phyloP scores from a whole-genome alignment of 1,284 basidiomycete species.

The Agroathelia rolfsii region DNA sequence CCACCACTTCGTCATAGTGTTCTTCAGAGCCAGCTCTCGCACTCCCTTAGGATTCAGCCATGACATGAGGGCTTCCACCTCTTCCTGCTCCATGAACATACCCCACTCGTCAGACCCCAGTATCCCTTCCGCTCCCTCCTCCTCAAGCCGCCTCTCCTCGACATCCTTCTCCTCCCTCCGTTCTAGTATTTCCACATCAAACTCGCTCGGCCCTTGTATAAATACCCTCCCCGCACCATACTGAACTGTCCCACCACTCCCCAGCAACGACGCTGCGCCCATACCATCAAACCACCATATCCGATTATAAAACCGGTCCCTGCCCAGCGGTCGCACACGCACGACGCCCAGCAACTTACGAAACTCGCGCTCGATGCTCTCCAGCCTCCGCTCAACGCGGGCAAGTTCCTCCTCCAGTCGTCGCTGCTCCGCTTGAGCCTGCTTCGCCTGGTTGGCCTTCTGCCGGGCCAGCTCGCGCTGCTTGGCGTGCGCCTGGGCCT shows the following conservation, averaged over 20 bases:
- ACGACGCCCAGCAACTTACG: slow-evolving; percentile 76
- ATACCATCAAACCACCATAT: slow-evolving; percentile 99
- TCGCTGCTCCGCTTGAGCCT: slow-evolving; percentile 66
- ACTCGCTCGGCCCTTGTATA: slow-evolving; percentile 79
- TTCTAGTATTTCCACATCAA: slow-evolving; percentile 61
- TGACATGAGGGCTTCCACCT: slow-evolving; percentile 47
- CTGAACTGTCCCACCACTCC: slow-evolving; percentile 61
- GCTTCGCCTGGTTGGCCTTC: slow-evolving; percentile 63
- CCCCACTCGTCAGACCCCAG: slow-evolving; percentile 81
- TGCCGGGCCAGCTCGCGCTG: slow-evolving; percentile 66
- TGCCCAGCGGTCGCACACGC: slow-evolving; percentile 80
- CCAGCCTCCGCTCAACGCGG: slow-evolving; percentile 69
- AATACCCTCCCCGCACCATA: slow-evolving; percentile 88
- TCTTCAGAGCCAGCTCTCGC: slow-evolving; percentile 79
- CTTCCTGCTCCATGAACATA: slow-evolving; percentile 77
- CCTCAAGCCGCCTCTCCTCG: slow-evolving; percentile 50
- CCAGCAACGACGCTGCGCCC: slow-evolving; percentile 72
- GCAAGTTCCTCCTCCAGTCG: slow-evolving; percentile 82
- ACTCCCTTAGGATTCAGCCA: slow-evolving; percentile 92
- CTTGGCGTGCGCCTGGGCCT: slow-evolving; percentile 56
- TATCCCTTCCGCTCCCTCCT: slow-evolving; percentile 69
- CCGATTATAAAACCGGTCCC: slow-evolving; percentile 88
- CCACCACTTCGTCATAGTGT: slow-evolving; percentile 76
- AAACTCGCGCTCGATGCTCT: slow-evolving; percentile 89
- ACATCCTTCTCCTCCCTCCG: slow-evolving; percentile 53